Conservation (phyloP, 139 green algal species). For the Edaphochlamys debaryana region DNA sequence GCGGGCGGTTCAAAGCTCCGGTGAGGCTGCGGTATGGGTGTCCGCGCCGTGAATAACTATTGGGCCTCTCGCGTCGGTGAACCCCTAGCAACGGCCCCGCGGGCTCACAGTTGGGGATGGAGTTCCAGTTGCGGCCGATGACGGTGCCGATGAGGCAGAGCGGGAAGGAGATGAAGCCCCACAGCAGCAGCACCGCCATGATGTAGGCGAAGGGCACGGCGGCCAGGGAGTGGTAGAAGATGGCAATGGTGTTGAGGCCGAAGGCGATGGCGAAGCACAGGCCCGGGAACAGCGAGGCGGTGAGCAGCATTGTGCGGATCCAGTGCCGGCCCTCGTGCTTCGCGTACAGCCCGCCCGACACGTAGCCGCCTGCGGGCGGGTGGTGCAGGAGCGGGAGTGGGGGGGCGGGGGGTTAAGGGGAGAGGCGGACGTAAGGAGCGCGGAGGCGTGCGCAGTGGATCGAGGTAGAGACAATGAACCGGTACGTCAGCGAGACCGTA, state of each 20-base stretch:
- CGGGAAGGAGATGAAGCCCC: constrained; percentile 94
- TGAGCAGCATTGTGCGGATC: constrained; percentile 94
- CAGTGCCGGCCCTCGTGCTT: constrained; percentile 89
- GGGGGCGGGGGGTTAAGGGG: neutral
- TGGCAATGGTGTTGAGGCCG: constrained; percentile 95
- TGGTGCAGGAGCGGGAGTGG: neutral
- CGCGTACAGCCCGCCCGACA: constrained; percentile 86
- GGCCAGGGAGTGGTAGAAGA: constrained; percentile 91
- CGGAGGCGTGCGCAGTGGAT: neutral
- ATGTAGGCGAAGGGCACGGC: constrained; percentile 95
- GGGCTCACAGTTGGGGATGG: constrained; percentile 62
- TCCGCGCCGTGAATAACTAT: too few species aligned
- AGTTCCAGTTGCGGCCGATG: constrained; percentile 59
- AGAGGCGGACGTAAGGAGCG: neutral
- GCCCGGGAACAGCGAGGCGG: constrained; percentile 76
- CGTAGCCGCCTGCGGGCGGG: constrained; percentile 67
- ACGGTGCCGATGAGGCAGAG: constrained; percentile 83
- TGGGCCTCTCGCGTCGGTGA: too few species aligned
- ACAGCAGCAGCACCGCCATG: constrained; percentile 85
- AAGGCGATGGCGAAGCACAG: constrained; percentile 88
- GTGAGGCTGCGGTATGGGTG: too few species aligned
- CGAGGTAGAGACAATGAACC: too few species aligned
- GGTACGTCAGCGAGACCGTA: too few species aligned
- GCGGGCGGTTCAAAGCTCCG: too few species aligned
- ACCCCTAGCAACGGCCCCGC: too few species aligned